Conservation (phyloP, 108 stramenopile genomes). For the Nannochloropsis gaditana region DNA sequence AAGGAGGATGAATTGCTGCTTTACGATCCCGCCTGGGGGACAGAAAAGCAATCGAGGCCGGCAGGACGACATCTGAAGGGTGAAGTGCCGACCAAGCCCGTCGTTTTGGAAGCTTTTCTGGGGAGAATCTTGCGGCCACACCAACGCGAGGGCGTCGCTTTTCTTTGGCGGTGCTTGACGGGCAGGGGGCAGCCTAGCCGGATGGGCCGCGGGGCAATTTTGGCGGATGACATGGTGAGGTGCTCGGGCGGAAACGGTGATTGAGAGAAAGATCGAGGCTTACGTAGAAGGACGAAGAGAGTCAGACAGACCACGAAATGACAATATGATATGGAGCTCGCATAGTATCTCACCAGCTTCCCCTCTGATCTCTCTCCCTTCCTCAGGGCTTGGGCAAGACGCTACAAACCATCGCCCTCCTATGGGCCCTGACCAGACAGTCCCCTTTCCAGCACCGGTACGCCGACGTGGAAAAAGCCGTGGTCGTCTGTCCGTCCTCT, state of each 20-base stretch:
- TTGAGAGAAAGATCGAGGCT: too few relatives aligned
- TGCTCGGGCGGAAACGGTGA: not conserved
- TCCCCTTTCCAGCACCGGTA: slow-evolving; percentile 26
- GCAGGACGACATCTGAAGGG: not conserved
- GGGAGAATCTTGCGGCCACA: slow-evolving; percentile 48
- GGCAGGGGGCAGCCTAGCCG: slow-evolving; percentile 29
- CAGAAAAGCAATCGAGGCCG: not conserved
- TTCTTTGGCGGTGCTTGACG: slow-evolving; percentile 50
- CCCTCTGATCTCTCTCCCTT: not conserved
- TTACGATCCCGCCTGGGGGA: not conserved
- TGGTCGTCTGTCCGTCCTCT: slow-evolving; percentile 77
- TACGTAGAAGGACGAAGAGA: not conserved
- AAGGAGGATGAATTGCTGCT: not conserved
- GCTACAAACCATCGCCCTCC: slow-evolving; percentile 71
- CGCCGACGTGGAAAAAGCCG: slow-evolving; percentile 36
- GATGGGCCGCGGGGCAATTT: slow-evolving; percentile 62
- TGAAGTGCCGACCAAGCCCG: slow-evolving; percentile 27
- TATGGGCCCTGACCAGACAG: slow-evolving; percentile 34
- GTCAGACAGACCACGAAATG: not conserved
- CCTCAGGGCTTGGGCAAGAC: slow-evolving; percentile 78
- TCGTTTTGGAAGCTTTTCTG: slow-evolving; percentile 48
- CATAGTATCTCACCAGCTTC: not conserved
- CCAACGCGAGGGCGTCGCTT: slow-evolving; percentile 53
- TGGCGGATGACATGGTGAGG: slow-evolving; percentile 73
- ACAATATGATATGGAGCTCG: not conserved